Evolutionary conservation across 768 basidiomycete genomes (phyloP), one percentile per base, ranked within the genome.

Genomic region (Udeniomyces megalosporus): DNA sequence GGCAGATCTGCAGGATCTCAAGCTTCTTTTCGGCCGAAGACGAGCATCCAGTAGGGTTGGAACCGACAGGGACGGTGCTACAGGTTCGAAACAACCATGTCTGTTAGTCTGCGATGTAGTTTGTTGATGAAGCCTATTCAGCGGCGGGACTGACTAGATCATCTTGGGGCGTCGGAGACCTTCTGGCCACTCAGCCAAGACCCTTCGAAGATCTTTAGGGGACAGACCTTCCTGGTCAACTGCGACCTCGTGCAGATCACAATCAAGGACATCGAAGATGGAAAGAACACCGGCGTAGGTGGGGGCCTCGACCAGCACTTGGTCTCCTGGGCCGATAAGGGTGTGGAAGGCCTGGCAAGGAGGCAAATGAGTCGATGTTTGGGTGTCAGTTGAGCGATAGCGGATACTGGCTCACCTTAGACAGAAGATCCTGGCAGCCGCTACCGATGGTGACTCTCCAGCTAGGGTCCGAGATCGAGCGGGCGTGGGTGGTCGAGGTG

Each of bases 351-450:
- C 84, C 38, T 42, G 38, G 38, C 8, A 42, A 42, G 8, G 38
- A 8, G 38, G 38, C n/a, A n/a, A n/a, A n/a, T n/a, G n/a, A n/a
- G n/a, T n/a, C n/a, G n/a, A n/a, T n/a, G n/a, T 42, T 42, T 42
- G 17, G 38, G 38, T 42, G 38, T 42, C n/a, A n/a, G n/a, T n/a
- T n/a, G n/a, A n/a, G n/a, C n/a, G n/a, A n/a, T n/a, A n/a, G n/a
- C n/a, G n/a, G n/a, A n/a, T n/a, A n/a, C n/a, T n/a, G n/a, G 17
- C 38, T 17, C 8, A 42, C 38, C 80, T 92, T 95, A 75, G 79
- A 84, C 54, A 96, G 80, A 66, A 89, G 71, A 76, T 95, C 90
- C 74, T 95, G 92, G 48, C 86, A 87, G 12, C 92, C 92, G 45
- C 79, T 78, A 1, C 91, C 89, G 11, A 95, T 75, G 46, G 81